Percentiles rank a stretch among this genome's conserved stretches.
Conservation (phyloP, 176 grass and related monocot genomes). For the Pontederia paniculata region DNA sequence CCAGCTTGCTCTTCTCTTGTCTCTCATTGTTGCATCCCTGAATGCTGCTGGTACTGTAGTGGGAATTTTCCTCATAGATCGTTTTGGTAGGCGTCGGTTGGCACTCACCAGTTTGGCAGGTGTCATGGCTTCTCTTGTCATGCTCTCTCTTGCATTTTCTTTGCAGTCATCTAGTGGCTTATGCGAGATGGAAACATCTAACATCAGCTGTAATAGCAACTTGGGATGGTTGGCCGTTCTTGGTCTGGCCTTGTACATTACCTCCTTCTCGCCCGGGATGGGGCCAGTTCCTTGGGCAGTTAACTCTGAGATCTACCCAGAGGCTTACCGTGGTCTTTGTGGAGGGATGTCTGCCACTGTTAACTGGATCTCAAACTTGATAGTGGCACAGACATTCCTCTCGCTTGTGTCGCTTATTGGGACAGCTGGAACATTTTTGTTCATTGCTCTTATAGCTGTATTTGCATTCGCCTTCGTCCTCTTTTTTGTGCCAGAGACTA, state of each 20-base stretch:
- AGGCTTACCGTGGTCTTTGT: slow-evolving; percentile 69
- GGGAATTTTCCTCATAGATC: slow-evolving; percentile 90
- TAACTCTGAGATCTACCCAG: slow-evolving; percentile 82
- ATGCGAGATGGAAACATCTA: neutral
- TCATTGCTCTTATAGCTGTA: slow-evolving; percentile 51
- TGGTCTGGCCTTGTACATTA: slow-evolving; percentile 69
- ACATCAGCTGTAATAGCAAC: slow-evolving; percentile 14
- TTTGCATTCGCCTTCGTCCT: slow-evolving; percentile 65
- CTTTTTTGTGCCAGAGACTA: slow-evolving; percentile 65
- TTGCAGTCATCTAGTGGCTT: slow-evolving; percentile 35
- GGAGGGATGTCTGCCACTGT: slow-evolving; percentile 93
- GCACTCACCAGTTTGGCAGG: slow-evolving; percentile 56
- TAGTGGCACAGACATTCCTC: slow-evolving; percentile 75
- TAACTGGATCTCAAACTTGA: slow-evolving; percentile 86
- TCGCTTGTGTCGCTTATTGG: slow-evolving; percentile 54
- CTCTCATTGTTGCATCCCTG: slow-evolving; percentile 52
- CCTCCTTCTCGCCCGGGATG: slow-evolving; percentile 79
- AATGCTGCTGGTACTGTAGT: slow-evolving; percentile 69
- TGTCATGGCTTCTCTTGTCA: slow-evolving; percentile 56
- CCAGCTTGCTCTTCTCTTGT: slow-evolving; percentile 67
- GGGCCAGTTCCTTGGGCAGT: slow-evolving; percentile 88
- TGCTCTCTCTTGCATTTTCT: slow-evolving; percentile 56
- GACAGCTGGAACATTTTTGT: slow-evolving; percentile 55
- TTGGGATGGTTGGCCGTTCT: slow-evolving; percentile 50
- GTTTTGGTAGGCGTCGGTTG: slow-evolving; percentile 60